Evolutionary conservation across 371 early-diverging fungal species (phyloP).

Genomic region (Actinomortierella wolfii): DNA sequence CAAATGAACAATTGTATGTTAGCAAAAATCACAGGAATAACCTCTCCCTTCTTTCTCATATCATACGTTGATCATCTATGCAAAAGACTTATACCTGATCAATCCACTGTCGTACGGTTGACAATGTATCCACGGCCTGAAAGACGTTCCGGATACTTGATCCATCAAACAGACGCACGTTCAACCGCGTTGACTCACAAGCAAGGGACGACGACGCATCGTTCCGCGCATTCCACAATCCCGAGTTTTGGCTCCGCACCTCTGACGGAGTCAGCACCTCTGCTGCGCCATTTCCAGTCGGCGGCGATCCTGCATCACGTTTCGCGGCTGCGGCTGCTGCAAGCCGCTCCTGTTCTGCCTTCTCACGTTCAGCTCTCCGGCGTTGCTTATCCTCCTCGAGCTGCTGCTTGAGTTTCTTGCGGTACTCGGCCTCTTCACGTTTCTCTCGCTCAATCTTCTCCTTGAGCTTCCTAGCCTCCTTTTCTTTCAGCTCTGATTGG

Average conservation of each 20-base stretch:
- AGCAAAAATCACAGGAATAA: too few species aligned
- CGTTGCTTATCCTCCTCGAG: slow-evolving; percentile 41
- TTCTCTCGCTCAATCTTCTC: slow-evolving; percentile 41
- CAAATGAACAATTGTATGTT: too few species aligned
- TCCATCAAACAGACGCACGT: slow-evolving; percentile 43
- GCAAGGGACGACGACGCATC: slow-evolving; percentile 33
- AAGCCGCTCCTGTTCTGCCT: slow-evolving; percentile 7
- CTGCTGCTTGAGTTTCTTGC: slow-evolving; percentile 25
- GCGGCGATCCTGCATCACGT: neutral
- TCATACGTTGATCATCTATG: too few species aligned
- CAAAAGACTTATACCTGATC: slow-evolving; percentile 35
- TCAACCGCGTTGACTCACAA: slow-evolving; percentile 36
- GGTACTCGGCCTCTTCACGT: slow-evolving; percentile 42
- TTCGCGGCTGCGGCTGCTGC: neutral
- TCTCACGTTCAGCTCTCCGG: slow-evolving; percentile 27
- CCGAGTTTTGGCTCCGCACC: slow-evolving; percentile 26
- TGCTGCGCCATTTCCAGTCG: slow-evolving; percentile 7
- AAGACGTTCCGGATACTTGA: slow-evolving; percentile 43
- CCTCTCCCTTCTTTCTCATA: too few species aligned
- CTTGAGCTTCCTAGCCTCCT: slow-evolving; percentile 33
- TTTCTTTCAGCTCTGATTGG: slow-evolving; percentile 33
- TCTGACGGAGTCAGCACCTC: slow-evolving; percentile 16
- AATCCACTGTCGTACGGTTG: slow-evolving; percentile 37
- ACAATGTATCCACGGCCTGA: slow-evolving; percentile 42
- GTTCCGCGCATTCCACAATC: slow-evolving; percentile 24